A percentile compares a stretch with the other conserved stretches of the same genome.
Conservation (phyloP, 192 early-diverging fungal species). For the Haplosporangium gracile region DNA sequence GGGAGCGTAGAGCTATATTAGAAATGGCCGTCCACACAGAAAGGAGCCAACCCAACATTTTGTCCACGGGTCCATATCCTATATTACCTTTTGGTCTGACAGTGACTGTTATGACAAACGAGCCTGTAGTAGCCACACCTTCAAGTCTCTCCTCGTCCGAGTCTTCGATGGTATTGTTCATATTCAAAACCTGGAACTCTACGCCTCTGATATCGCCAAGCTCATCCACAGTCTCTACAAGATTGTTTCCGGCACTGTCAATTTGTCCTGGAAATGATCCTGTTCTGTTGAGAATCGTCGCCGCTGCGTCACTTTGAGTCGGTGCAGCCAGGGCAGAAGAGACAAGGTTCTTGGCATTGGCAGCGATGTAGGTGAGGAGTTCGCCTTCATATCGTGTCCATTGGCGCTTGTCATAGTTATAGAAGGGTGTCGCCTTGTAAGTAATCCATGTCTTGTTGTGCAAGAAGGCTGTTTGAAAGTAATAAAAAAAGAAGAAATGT, state of each 20-base stretch:
- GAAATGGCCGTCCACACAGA: background rate
- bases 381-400: slow-evolving; percentile 24
- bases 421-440: slow-evolving; percentile 48
- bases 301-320: background rate
- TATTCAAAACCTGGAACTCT: slow-evolving; percentile 13
- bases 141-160: background rate
- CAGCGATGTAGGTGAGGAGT: slow-evolving; percentile 35
- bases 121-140: background rate
- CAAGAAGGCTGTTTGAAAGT: slow-evolving; percentile 8
- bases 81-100: slow-evolving; percentile 43
- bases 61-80: background rate
- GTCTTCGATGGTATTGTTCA: slow-evolving; percentile 2
- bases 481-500: background rate
- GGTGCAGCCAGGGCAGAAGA: slow-evolving; percentile 12
- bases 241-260: slow-evolving; percentile 25
- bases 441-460: slow-evolving; percentile 51
- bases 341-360: slow-evolving; percentile 30
- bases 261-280: slow-evolving; percentile 36
- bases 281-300: slow-evolving; percentile 3
- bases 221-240: slow-evolving; percentile 30
- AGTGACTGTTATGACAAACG: slow-evolving; percentile 32
- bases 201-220: slow-evolving; percentile 38
- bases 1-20: background rate
- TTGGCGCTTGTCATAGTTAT: slow-evolving; percentile 16
- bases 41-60: background rate